Conservation (phyloP, 164 flowering plant genomes). For the Taxillus chinensis region DNA sequence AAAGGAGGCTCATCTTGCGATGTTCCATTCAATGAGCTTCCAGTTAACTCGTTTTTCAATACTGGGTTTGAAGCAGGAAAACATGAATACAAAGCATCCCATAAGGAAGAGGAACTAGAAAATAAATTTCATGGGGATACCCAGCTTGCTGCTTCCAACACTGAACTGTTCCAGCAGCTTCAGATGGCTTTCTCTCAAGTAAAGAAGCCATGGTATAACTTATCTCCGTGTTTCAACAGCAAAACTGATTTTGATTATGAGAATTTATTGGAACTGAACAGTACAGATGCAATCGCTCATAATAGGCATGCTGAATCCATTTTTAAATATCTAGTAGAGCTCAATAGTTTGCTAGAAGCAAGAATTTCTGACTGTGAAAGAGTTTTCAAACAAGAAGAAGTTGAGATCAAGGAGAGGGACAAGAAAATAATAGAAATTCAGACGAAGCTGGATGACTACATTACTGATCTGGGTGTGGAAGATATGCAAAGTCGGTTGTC, state of each 20-base stretch:
- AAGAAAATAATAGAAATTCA: constrained; percentile 11
- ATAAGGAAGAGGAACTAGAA: constrained; percentile 21
- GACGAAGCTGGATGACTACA: constrained; percentile 15
- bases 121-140: constrained; percentile 16
- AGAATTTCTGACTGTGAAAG: constrained; percentile 22
- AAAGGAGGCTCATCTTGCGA: constrained; percentile 3
- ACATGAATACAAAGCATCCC: constrained; percentile 14
- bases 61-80: constrained; percentile 22
- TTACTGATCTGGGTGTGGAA: constrained; percentile 17
- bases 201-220: constrained; percentile 19
- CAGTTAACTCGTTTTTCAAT: constrained; percentile 3
- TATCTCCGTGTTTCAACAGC: constrained; percentile 7
- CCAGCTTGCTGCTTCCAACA: constrained; percentile 14
- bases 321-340: constrained; percentile 17
- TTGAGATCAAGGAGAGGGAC: constrained; percentile 12
- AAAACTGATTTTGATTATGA: constrained; percentile 11
- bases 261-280: constrained; percentile 9
- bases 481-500: constrained; percentile 30
- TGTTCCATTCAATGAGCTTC: constrained; percentile 5
- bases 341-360: constrained; percentile 30
- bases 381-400: constrained; percentile 13
- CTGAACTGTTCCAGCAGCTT: constrained; percentile 20
- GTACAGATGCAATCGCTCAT: constrained; percentile 10
- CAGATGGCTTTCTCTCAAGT: constrained; percentile 23
- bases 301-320: constrained; percentile 21